Evolutionary conservation across 106 monocot species (phyloP).

Genomic region (Alisma plantagoaquatica): DNA sequence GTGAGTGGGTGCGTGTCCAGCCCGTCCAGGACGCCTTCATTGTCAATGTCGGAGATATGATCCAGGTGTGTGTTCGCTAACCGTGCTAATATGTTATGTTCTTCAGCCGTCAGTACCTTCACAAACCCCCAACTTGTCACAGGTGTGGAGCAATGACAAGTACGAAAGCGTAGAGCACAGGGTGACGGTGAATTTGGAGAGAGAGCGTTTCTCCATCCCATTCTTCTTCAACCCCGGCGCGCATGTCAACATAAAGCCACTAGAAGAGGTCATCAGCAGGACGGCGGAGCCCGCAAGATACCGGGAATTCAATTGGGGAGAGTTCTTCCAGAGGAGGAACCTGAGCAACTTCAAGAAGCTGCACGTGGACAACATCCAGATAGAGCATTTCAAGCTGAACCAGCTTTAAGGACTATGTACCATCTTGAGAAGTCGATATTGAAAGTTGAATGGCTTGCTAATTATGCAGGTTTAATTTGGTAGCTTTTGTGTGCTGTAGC

Average conservation of each 20-base stretch:
- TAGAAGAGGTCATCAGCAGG: slow-evolving; percentile 17
- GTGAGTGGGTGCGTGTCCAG: slow-evolving; percentile 63
- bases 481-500: too few relatives aligned
- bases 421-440: too few relatives aligned
- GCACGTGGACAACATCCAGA: slow-evolving; percentile 8
- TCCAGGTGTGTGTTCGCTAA: slow-evolving; percentile 38
- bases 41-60: slow-evolving; percentile 67
- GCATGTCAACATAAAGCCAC: neutral
- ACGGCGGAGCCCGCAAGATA: slow-evolving; percentile 30
- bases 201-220: slow-evolving; percentile 41
- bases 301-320: slow-evolving; percentile 4
- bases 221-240: slow-evolving; percentile 2
- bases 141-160: slow-evolving; percentile 81
- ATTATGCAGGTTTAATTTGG: too few relatives aligned
- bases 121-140: too few relatives aligned
- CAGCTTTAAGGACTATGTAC: too few relatives aligned
- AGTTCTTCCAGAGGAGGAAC: slow-evolving; percentile 49
- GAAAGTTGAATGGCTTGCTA: too few relatives aligned
- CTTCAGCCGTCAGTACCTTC: too few relatives aligned
- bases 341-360: slow-evolving; percentile 38
- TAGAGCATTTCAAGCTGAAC: slow-evolving; percentile 14
- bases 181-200: slow-evolving; percentile 49
- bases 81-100: too few relatives aligned
- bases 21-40: slow-evolving; percentile 50
- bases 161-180: slow-evolving; percentile 71